Percentiles rank a stretch among this genome's conserved stretches.
Conservation (phyloP, 2,329 filamentous ascomycete genomes). For the Hansfordia pulvinata region DNA sequence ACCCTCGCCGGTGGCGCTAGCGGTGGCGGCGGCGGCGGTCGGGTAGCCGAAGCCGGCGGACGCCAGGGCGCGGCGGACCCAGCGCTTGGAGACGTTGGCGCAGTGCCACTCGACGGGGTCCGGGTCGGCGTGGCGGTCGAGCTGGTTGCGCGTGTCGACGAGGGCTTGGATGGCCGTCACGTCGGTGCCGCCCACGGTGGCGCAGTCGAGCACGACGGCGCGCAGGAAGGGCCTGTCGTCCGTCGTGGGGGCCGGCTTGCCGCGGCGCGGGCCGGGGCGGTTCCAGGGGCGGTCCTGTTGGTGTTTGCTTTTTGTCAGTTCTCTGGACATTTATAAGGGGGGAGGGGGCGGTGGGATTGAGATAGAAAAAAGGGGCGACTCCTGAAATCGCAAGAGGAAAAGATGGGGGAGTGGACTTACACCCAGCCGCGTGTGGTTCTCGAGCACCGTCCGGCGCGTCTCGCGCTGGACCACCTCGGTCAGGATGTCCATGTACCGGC, state of each 20-base stretch:
- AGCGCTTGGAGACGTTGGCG: slow-evolving; percentile 36
- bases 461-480: slow-evolving; percentile 28
- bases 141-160: slow-evolving; percentile 37
- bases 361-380: neutral
- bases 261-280: slow-evolving; percentile 16
- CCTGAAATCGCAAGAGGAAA: neutral
- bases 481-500: slow-evolving; percentile 34
- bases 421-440: slow-evolving; percentile 29
- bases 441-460: slow-evolving; percentile 29
- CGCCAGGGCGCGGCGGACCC: slow-evolving; percentile 41
- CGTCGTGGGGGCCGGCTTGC: slow-evolving; percentile 6
- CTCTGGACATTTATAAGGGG: too few species aligned
- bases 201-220: slow-evolving; percentile 42
- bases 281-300: slow-evolving; percentile 26
- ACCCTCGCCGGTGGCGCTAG: slow-evolving; percentile 4
- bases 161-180: slow-evolving; percentile 39
- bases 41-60: slow-evolving; percentile 37
- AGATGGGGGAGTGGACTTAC: slow-evolving; percentile 17
- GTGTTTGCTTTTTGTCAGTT: slow-evolving; percentile 8
- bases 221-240: slow-evolving; percentile 23
- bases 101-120: slow-evolving; percentile 35
- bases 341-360: slow-evolving; percentile 3
- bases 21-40: slow-evolving; percentile 3
- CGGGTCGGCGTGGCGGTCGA: slow-evolving; percentile 34
- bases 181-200: slow-evolving; percentile 40